Conservation (phyloP, 345 rosid species). For the Euphorbia tirucalli region DNA sequence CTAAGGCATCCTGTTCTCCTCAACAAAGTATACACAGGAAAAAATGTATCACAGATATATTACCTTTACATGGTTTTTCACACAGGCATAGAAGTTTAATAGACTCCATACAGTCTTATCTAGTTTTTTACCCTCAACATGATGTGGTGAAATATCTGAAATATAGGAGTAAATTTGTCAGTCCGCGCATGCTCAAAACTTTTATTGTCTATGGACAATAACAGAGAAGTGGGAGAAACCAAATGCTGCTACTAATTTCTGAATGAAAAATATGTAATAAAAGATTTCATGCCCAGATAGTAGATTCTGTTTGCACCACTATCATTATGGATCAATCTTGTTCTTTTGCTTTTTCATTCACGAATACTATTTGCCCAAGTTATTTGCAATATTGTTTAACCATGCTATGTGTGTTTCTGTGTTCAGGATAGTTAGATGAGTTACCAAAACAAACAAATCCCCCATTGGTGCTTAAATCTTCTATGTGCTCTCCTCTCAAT, state of each 20-base stretch:
- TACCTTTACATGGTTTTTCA: slow-evolving; percentile 86
- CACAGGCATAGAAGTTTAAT: slow-evolving; percentile 71
- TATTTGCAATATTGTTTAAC: slow-evolving; percentile 1
- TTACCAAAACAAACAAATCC: slow-evolving; percentile 87
- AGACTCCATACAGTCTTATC: slow-evolving; percentile 83
- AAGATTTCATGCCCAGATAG: not conserved
- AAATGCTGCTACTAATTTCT: not conserved
- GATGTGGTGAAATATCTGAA: slow-evolving; percentile 62
- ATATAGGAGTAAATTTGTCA: slow-evolving; percentile 9
- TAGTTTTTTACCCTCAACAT: slow-evolving; percentile 61
- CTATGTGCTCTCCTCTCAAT: slow-evolving; percentile 71
- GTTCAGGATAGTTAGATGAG: slow-evolving; percentile 15
- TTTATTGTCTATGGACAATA: not conserved
- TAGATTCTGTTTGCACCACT: not conserved
- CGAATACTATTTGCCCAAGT: not conserved
- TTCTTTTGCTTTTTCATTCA: not conserved
- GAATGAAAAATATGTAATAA: not conserved
- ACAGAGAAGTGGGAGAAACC: not conserved
- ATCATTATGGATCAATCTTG: not conserved
- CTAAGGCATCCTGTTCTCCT: not conserved
- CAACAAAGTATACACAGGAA: not conserved
- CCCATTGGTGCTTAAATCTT: slow-evolving; percentile 76
- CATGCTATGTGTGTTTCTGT: not conserved
- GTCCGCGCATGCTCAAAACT: slow-evolving; percentile 8
- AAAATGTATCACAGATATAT: not conserved